Base-by-base conservation (phyloP, 164 flowering plant genomes). In the Euptelea pleiosperma region DNA sequence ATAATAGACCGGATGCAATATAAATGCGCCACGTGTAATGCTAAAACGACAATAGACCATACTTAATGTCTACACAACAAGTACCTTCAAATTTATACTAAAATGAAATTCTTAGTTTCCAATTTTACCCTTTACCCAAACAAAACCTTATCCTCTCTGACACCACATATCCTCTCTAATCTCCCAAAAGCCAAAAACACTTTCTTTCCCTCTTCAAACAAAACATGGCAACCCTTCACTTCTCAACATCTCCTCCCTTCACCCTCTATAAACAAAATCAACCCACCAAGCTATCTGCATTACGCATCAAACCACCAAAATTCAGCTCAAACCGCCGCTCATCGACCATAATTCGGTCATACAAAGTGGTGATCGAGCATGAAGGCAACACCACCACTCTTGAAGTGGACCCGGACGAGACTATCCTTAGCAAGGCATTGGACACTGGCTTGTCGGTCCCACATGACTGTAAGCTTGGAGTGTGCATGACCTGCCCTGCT, bases 401-500 rank as follows among this genome's bases (percentile, higher is more conserved):
- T 16, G 86, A 87, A 10, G 99, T 90, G 35, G 99, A 85, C 2
- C 74, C 77, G 7, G 94, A 87, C 52, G 99, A 93, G 83, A 83
- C 76, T 55, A 88, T 93, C 4, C 76, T 93, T 0, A 37, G 71
- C n/a, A 84, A 77, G 77, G 96, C 96, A 14, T 43, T 93, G 69
- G 98, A 90, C 29, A 40, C 39, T 35, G 99, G 94, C 37, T 3
- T 93, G 69, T 9, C 48, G 0, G 86, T 93, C 33, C 96, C 99
- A 0, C 83, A 93, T 65, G 99, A 93, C 70, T 93, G 99, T 76
- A 87, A 90, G 73, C 91, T 93, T 25, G 99, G 99, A 4, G 98
- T 92, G 26, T 89, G 98, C 80, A 92, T 92, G 96, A 93, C 98
- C 5, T 93, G 98, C 67, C 98, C 97, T 0, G 96, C 98, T 11